Evolutionary conservation across 2,329 filamentous ascomycete species (phyloP).

Genomic region (Fusarium globosum): DNA sequence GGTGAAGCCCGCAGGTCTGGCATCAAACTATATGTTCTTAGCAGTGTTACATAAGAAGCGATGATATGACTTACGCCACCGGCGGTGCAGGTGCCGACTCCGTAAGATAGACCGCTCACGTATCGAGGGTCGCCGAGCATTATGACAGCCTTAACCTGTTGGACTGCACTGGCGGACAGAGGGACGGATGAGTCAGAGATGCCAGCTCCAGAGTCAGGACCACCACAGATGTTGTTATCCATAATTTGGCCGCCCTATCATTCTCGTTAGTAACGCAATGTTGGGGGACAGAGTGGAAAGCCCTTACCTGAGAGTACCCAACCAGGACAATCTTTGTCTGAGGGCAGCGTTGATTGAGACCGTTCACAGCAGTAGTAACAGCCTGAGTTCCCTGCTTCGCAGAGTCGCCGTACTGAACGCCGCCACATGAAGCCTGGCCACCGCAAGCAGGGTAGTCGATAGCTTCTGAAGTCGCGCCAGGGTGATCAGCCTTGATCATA

Average conservation of each 20-base stretch:
- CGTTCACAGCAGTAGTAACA: constrained; percentile 69
- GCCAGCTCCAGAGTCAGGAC: constrained; percentile 60
- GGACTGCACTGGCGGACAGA: constrained; percentile 59
- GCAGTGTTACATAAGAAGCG: fast-evolving
- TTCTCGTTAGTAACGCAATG: fast-evolving
- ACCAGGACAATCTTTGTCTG: constrained; percentile 68
- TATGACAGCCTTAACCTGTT: constrained; percentile 70
- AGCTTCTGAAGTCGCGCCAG: constrained; percentile 64
- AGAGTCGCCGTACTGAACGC: constrained; percentile 69
- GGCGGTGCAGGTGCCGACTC: constrained; percentile 68
- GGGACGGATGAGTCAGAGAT: constrained; percentile 56
- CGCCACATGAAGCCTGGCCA: constrained; percentile 67
- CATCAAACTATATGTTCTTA: constrained; percentile 63
- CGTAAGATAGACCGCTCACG: constrained; percentile 64
- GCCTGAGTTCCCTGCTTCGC: constrained; percentile 67
- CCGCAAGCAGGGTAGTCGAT: constrained; percentile 72
- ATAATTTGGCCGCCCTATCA: constrained; percentile 70
- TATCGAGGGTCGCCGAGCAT: constrained; percentile 74
- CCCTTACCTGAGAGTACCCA: constrained; percentile 66
- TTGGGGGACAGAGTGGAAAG: fast-evolving
- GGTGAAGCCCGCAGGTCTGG: constrained; percentile 66
- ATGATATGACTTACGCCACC: constrained; percentile 60
- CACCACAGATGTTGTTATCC: constrained; percentile 73
- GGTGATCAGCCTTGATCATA: constrained; percentile 58
- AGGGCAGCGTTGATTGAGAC: constrained; percentile 67